Conservation (phyloP, 2,329 filamentous ascomycete species). For the Aspergillus viridinutans region DNA sequence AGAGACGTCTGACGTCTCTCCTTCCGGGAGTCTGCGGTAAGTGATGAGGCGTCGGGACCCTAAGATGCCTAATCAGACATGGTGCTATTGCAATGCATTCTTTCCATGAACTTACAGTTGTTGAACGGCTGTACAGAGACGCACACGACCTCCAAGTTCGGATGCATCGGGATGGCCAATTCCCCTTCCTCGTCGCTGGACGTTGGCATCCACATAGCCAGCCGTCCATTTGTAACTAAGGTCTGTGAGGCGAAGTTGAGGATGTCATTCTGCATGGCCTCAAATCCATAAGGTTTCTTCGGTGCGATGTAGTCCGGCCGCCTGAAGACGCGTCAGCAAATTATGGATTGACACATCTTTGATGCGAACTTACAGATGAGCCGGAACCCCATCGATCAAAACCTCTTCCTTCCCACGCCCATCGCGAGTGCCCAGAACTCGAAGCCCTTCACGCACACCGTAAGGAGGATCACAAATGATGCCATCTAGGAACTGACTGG, state of each 20-base stretch:
- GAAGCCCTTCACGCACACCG: slow-evolving; percentile 85
- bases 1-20: slow-evolving; percentile 30
- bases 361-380: slow-evolving; percentile 57
- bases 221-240: slow-evolving; percentile 70
- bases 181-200: slow-evolving; percentile 74
- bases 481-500: slow-evolving; percentile 67
- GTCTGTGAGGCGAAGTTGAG: slow-evolving; percentile 73
- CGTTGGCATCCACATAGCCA: slow-evolving; percentile 98
- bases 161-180: slow-evolving; percentile 71
- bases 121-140: slow-evolving; percentile 85
- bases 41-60: slow-evolving; percentile 87
- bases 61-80: slow-evolving; percentile 27
- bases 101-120: slow-evolving; percentile 58
- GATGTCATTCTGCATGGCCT: slow-evolving; percentile 85
- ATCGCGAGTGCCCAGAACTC: slow-evolving; percentile 76
- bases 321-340: slow-evolving; percentile 30
- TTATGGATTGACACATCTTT: neutral
- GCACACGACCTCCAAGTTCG: slow-evolving; percentile 66
- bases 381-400: slow-evolving; percentile 64
- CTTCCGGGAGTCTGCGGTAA: slow-evolving; percentile 67
- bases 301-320: slow-evolving; percentile 72
- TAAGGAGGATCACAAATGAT: slow-evolving; percentile 97
- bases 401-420: slow-evolving; percentile 50
- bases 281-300: slow-evolving; percentile 87
- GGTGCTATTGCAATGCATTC: neutral